These are phyloP conservation scores for Eudorina sp. DNA, from an alignment of 139 green algal genomes.

Conservation along the genomic window DNA sequence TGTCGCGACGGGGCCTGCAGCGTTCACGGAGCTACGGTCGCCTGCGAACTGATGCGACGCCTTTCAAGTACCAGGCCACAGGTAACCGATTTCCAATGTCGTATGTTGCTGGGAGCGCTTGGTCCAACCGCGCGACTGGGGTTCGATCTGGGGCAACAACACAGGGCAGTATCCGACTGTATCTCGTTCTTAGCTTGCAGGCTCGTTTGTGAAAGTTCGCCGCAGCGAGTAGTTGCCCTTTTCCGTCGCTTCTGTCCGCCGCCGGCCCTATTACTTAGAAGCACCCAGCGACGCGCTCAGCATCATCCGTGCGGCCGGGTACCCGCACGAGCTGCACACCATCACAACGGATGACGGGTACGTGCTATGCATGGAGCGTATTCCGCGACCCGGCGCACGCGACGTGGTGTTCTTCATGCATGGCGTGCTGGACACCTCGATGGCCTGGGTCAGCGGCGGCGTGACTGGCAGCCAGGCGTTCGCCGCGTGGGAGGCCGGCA, in stretches of 20 bases:
- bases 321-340: constrained; percentile 70
- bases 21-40: background rate
- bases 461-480: constrained; percentile 89
- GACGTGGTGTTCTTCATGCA: constrained; percentile 91
- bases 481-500: constrained; percentile 91
- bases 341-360: constrained; percentile 75
- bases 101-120: no score
- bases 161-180: no score
- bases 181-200: no score
- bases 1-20: background rate
- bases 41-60: background rate
- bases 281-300: constrained; percentile 3
- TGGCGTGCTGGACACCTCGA: constrained; percentile 90
- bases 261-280: background rate
- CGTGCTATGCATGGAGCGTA: constrained; percentile 86
- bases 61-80: background rate
- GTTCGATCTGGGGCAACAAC: no score
- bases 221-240: no score
- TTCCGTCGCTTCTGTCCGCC: no score
- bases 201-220: no score
- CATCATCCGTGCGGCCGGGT: constrained; percentile 57
- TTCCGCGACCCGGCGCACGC: constrained; percentile 75
- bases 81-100: no score
- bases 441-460: constrained; percentile 91
- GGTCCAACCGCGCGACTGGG: no score